A percentile compares a stretch with the other conserved stretches of the same genome.
Conservation (phyloP, 192 early-diverging fungal species). For the Coemansia furcata region DNA sequence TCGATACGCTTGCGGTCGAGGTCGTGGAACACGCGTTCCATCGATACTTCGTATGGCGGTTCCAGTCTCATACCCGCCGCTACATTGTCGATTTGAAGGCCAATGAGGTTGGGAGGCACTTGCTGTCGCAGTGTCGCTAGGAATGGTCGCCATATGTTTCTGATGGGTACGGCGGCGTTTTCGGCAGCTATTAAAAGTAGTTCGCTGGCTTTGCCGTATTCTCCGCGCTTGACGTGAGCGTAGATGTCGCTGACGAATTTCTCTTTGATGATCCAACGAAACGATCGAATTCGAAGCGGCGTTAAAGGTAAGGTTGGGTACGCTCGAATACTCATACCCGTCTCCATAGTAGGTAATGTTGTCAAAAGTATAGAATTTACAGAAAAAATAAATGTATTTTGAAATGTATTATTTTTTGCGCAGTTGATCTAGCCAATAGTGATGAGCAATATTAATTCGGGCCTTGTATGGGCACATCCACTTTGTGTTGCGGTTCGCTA, state of each 20-base stretch:
- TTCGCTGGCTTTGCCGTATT: conserved; percentile 42
- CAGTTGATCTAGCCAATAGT: neutral
- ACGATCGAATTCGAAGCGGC: neutral
- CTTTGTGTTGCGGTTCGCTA: too few relatives aligned
- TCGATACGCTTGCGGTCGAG: conserved; percentile 4
- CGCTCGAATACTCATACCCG: neutral
- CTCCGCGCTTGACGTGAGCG: conserved; percentile 22
- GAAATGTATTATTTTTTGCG: neutral
- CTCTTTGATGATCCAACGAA: conserved; percentile 8
- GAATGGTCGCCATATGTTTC: conserved; percentile 29
- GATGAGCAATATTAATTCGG: neutral
- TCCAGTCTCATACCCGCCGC: neutral
- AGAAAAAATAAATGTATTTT: neutral
- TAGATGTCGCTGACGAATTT: conserved; percentile 27
- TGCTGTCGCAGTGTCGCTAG: conserved; percentile 26
- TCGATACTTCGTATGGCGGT: conserved; percentile 7
- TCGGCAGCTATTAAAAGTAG: conserved; percentile 21
- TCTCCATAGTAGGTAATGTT: neutral
- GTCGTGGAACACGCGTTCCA: conserved; percentile 30
- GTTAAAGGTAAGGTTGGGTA: neutral
- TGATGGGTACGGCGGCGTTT: conserved; percentile 12
- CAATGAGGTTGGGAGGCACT: neutral
- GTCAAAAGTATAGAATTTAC: neutral
- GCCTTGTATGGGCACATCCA: neutral
- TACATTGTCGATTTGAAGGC: conserved; percentile 14